phyloP scores from a whole-genome alignment of 2,329 filamentous ascomycete genomes.

The Botrytis medusae region DNA sequence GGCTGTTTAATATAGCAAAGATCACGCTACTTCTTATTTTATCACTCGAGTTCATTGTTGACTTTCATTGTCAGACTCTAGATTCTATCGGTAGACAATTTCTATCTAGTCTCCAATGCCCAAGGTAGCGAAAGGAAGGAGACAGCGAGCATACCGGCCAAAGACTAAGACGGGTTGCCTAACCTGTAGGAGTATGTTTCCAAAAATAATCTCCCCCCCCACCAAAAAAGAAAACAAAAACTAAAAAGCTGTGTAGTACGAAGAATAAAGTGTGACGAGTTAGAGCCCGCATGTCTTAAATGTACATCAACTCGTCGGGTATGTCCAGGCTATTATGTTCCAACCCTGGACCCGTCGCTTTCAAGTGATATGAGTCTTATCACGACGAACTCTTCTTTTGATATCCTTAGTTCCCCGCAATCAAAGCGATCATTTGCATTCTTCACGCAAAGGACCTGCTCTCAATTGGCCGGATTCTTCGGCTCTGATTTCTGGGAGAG shows the following conservation, averaged over 20 bases:
- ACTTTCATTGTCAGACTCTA: background rate
- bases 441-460: conserved; percentile 58
- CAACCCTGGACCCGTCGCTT: background rate
- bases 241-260: conserved; percentile 11
- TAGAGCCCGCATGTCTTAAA: conserved; percentile 28
- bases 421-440: conserved; percentile 52
- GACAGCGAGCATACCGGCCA: background rate
- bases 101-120: background rate
- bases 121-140: background rate
- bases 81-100: background rate
- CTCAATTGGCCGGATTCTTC: conserved; percentile 63
- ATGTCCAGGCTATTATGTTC: conserved; percentile 32
- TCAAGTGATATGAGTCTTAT: background rate
- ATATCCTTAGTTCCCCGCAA: conserved; percentile 21
- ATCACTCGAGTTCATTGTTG: background rate
- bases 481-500: conserved; percentile 63
- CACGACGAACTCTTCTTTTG: conserved; percentile 17
- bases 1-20: background rate
- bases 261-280: conserved; percentile 35
- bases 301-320: conserved; percentile 30
- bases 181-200: conserved; percentile 43
- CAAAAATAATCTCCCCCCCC: background rate
- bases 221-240: too few relatives aligned
- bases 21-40: background rate
- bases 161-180: conserved; percentile 38